Base-by-base conservation (phyloP, 2,329 filamentous ascomycete genomes). In the Penicillium griseofulvum region DNA sequence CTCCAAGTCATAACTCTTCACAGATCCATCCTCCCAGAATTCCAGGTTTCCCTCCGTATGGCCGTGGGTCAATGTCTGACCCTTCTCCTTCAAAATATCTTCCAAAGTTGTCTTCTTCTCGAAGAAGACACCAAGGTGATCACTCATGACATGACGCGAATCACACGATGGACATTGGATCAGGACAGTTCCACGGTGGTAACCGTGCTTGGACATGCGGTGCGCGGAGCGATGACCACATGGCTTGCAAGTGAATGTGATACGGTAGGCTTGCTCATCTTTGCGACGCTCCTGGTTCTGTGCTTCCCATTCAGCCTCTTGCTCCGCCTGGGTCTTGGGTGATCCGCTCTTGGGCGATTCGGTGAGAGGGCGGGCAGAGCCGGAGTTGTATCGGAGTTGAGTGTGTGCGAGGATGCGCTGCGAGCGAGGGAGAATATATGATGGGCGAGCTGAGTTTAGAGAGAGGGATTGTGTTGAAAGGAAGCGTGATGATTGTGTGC, bases 211-310 rank as follows among this genome's bases (percentile, higher is more conserved):
- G 29, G 90, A 91, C 65, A 99, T 81, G 48, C 83, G 83, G 76
- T 99, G 95, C 12, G 86, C 82, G n/a, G 90, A 95, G 55, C 92
- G 87, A 34, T 83, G 78, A 43, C 81, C 79, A 76, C 94, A 99
- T 31, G 90, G 90, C 56, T 89, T 87, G 82, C 94, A 99, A 63
- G 94, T 99, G 73, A 99, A 97, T 47, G 87, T 89, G 61, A 99
- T 81, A 64, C 91, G 83, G 76, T 97, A 99, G 54, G 89, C 85
- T 1, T 90, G 90, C 63, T 85, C 70, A 57, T 74, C 59, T 57
- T 73, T 65, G 59, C 75, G 67, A 58, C 74, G 67, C 49, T 69
- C 55, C 64, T 70, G 62, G 61, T 74, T 74, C 47, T 65, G 59
- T 37, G 73, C 72, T 36, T 66, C 66, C 51, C 72, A 65, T 52